A percentile compares a stretch with the other conserved stretches of the same genome.
phyloP scores from a whole-genome alignment of 805 yeast genomes.

The Groenewaldozyma salmanticensis region DNA sequence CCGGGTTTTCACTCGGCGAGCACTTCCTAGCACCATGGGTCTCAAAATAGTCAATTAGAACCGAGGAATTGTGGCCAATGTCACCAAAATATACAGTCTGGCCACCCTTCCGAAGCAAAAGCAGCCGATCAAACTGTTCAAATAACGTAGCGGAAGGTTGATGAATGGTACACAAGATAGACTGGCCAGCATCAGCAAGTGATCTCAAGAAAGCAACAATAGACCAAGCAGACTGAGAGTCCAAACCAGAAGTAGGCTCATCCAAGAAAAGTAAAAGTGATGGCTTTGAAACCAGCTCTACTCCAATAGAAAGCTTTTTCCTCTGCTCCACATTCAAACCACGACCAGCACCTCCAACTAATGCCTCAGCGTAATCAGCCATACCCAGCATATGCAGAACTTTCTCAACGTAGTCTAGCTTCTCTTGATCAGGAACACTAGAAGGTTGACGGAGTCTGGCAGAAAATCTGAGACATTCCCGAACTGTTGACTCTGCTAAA shows the following conservation, averaged over 20 bases:
- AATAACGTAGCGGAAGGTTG: conserved; percentile 67
- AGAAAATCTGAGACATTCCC: conserved; percentile 64
- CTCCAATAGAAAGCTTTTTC: conserved; percentile 60
- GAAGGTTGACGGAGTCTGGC: conserved; percentile 64
- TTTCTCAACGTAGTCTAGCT: conserved; percentile 58
- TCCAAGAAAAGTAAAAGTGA: conserved; percentile 51
- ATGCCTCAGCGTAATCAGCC: conserved; percentile 65
- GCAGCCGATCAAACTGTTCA: conserved; percentile 56
- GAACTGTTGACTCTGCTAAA: conserved; percentile 56
- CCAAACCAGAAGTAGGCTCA: conserved; percentile 69
- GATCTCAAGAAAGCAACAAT: conserved; percentile 57
- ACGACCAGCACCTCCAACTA: conserved; percentile 67
- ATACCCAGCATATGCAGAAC: conserved; percentile 59
- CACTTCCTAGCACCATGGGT: conserved; percentile 64
- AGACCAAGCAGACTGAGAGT: conserved; percentile 53
- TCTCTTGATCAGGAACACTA: conserved; percentile 46
- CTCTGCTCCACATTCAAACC: conserved; percentile 63
- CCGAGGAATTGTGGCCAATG: conserved; percentile 52
- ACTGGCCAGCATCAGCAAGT: conserved; percentile 62
- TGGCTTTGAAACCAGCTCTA: conserved; percentile 63
- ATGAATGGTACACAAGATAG: conserved; percentile 67
- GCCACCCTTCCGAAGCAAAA: conserved; percentile 67
- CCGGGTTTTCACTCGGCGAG: conserved; percentile 54
- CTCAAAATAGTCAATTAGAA: conserved; percentile 59
- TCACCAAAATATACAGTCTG: conserved; percentile 76